These are phyloP conservation scores for Fusarium floridanum DNA, from an alignment of 2,329 filamentous ascomycete species.

Conservation along the genomic window DNA sequence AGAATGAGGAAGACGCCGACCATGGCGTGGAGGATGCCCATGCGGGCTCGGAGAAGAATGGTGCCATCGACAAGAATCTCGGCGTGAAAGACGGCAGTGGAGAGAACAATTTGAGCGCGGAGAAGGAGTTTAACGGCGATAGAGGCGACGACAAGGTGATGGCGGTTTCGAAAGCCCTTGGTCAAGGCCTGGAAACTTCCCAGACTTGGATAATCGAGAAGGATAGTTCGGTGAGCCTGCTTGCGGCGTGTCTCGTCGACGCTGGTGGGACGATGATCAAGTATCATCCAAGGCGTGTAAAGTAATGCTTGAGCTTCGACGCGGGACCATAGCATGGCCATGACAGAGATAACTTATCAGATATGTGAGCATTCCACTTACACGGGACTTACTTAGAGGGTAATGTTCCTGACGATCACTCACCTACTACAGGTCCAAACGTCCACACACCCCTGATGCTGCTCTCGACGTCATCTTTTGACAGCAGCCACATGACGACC, in stretches of 20 bases:
- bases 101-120: slow-evolving; percentile 44
- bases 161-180: slow-evolving; percentile 40
- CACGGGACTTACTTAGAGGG: slow-evolving; percentile 7
- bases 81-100: slow-evolving; percentile 44
- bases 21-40: slow-evolving; percentile 42
- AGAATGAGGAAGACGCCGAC: slow-evolving; percentile 40
- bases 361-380: slow-evolving; percentile 16
- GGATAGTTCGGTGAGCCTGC: slow-evolving; percentile 44
- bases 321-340: slow-evolving; percentile 45
- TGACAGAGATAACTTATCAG: slow-evolving; percentile 40
- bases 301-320: slow-evolving; percentile 47
- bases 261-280: slow-evolving; percentile 41
- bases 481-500: slow-evolving; percentile 42
- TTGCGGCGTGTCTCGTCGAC: slow-evolving; percentile 46
- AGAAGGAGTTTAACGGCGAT: slow-evolving; percentile 41
- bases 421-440: slow-evolving; percentile 46
- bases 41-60: slow-evolving; percentile 33
- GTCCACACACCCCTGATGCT: slow-evolving; percentile 44
- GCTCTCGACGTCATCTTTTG: slow-evolving; percentile 31
- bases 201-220: slow-evolving; percentile 46
- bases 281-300: slow-evolving; percentile 48
- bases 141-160: slow-evolving; percentile 45
- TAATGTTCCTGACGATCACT: slow-evolving; percentile 33
- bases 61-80: slow-evolving; percentile 37
- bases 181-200: slow-evolving; percentile 39